Conservation (phyloP, 1,284 basidiomycete genomes). For the Puccinia coronata region DNA sequence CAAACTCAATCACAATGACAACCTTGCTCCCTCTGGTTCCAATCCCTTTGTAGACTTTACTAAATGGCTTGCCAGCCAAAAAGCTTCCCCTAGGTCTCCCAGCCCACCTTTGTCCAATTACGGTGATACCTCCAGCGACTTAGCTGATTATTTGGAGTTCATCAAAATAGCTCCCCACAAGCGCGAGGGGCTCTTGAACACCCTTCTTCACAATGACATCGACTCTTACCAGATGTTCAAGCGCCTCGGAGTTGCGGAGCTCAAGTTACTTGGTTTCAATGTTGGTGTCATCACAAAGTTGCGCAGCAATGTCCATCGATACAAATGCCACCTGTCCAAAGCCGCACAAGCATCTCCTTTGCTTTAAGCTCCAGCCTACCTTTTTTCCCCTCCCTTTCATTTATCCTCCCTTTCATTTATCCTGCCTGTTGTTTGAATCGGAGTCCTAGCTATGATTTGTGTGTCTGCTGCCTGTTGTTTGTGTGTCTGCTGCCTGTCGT, state of each 20-base stretch:
- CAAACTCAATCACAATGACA: neutral
- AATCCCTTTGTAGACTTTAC: neutral
- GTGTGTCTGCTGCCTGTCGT: too few species aligned
- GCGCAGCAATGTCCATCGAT: neutral
- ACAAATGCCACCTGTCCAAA: too few species aligned
- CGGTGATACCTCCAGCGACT: neutral
- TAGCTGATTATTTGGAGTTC: neutral
- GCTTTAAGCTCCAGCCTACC: too few species aligned
- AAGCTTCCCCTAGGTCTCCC: neutral
- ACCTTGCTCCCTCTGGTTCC: too few species aligned
- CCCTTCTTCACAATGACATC: constrained; percentile 1
- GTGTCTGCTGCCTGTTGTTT: too few species aligned
- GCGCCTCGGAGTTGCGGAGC: neutral
- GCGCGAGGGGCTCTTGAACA: neutral
- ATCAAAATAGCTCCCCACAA: neutral
- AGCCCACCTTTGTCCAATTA: neutral
- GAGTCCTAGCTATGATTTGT: too few species aligned
- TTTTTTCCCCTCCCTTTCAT: too few species aligned
- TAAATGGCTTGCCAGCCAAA: neutral
- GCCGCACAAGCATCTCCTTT: too few species aligned
- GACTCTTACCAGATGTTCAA: neutral
- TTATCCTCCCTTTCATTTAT: too few species aligned
- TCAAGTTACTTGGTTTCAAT: constrained; percentile 13
- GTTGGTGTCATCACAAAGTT: constrained; percentile 12
- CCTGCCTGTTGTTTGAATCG: too few species aligned